Conservation (phyloP, 1,284 basidiomycete species). For the Rhodotorula sp. region DNA sequence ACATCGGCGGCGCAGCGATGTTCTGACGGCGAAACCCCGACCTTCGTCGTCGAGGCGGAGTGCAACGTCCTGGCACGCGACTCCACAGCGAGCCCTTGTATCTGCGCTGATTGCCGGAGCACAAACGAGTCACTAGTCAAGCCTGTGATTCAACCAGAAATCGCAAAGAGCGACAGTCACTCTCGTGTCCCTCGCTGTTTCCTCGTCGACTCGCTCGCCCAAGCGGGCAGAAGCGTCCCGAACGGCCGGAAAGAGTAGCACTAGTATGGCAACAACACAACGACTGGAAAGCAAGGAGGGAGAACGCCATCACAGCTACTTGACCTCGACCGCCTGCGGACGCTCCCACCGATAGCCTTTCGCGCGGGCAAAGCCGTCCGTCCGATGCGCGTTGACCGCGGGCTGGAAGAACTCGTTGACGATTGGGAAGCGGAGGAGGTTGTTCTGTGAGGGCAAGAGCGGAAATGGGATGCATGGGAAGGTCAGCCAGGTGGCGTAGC, state of each 20-base stretch:
- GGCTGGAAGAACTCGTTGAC: conserved; percentile 72
- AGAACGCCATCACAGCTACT: neutral
- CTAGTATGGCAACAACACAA: neutral
- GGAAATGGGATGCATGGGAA: neutral
- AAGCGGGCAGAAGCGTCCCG: too few relatives aligned
- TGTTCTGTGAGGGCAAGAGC: conserved; percentile 57
- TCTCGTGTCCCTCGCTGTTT: too few relatives aligned
- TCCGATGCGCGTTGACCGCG: conserved; percentile 13
- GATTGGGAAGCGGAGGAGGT: conserved; percentile 90
- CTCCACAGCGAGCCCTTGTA: too few relatives aligned
- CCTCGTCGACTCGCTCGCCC: too few relatives aligned
- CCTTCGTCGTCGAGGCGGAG: too few relatives aligned
- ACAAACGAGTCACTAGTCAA: too few relatives aligned
- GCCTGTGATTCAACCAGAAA: neutral
- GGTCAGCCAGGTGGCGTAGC: neutral
- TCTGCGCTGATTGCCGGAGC: too few relatives aligned
- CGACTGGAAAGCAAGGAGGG: neutral
- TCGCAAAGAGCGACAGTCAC: neutral
- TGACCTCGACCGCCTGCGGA: conserved; percentile 4
- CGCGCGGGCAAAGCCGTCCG: conserved; percentile 26
- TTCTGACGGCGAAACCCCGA: too few relatives aligned
- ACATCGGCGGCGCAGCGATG: neutral
- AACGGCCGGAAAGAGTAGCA: neutral
- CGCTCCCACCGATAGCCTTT: conserved; percentile 28
- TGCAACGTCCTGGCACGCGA: too few relatives aligned